Evolutionary conservation across 1,139 yeast genomes (phyloP), one percentile per base, ranked within the genome.

Genomic region (Yamadazyma triangularis): DNA sequence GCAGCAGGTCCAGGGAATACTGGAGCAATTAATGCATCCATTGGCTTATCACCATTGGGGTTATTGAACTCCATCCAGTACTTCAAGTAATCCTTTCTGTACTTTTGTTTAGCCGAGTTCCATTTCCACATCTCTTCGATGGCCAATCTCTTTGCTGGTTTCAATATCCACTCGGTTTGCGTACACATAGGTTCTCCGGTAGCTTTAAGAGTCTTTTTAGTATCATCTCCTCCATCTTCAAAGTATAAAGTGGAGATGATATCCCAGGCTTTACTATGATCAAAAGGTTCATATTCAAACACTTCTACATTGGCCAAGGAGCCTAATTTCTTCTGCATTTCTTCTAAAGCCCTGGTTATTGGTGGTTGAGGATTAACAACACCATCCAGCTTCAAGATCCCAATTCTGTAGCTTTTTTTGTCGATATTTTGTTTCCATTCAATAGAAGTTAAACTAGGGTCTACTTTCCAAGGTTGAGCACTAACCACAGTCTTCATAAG

Each of bases 31-130:
- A 48, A 39, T 1, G 44, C 52, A 31, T 49, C 53, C 23, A 42
- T 41, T 24, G 31, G 31, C 13, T 59, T 52, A 33, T 68, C 69
- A 31, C 79, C 81, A 15, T 34, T 32, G 8, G 23, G 23, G 24
- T 40, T 42, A 12, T 35, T 38, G 24, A 37, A 45, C n/a, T 34
- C 25, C 10, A 29, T 30, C 53, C 52, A 50, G 34, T 47, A 42
- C 18, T 42, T 37, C 30, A 47, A 37, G 25, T 48, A 47, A 13
- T 41, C 45, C 27, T 46, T 48, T 29, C 53, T 37, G 34, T 41
- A 49, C 28, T 46, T 43, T 25, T 48, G 51, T 24, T 48, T 48
- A 26, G 39, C 45, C 21, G 46, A 33, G 24, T 50, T 48, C 50
- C 48, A 50, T 8, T 45, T 27, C 54, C 52, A 40, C 29, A 33